Evolutionary conservation across 352 stramenopile genomes (phyloP), one percentile per base, ranked within the genome.

Genomic region (Pythium myriotylum): DNA sequence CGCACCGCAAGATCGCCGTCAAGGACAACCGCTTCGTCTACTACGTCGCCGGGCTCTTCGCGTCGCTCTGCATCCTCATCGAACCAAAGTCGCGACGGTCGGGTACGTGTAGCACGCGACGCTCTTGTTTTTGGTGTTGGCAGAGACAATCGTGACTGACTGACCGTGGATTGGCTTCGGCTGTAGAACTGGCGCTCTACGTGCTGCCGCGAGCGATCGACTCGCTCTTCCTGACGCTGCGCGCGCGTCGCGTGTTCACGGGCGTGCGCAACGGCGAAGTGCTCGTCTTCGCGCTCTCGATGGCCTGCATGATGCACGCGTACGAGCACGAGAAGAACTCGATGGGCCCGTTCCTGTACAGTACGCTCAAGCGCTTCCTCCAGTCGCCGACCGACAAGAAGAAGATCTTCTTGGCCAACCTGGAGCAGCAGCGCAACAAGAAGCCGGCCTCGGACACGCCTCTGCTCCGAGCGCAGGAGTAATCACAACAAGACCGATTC

Each of bases 281-380:
- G 29, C 69, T 81, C 45, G 72, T 94, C 39, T 94, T 93, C 53
- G 82, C 83, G 23, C 69, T 70, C 13, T 94, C 84, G 9, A 94
- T 93, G 84, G 72, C 78, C 9, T 69, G 85, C 43, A 86, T 94
- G 67, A 93, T 93, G 86, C 89, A 87, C 67, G 90, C 72, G 57
- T 94, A 92, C 54, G 84, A 94, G 83, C 75, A 86, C 45, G 83
- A 92, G 58, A 90, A 78, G 33, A 72, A 84, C 60, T 73, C 80
- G 4, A 79, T 92, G 71, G 81, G 71, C 39, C 68, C 79, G 22
- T 87, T 92, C 51, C 39, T 92, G 23, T 77, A 79, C 60, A 81
- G 66, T 42, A 86, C 76, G 8, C 83, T 92, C 73, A 87, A 85
- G 68, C 80, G 83, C n/a, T 92, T 90, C 58, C 51, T 92, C 54